Conservation (phyloP, 2,329 filamentous ascomycete species). For the Metarhizium brunneum region DNA sequence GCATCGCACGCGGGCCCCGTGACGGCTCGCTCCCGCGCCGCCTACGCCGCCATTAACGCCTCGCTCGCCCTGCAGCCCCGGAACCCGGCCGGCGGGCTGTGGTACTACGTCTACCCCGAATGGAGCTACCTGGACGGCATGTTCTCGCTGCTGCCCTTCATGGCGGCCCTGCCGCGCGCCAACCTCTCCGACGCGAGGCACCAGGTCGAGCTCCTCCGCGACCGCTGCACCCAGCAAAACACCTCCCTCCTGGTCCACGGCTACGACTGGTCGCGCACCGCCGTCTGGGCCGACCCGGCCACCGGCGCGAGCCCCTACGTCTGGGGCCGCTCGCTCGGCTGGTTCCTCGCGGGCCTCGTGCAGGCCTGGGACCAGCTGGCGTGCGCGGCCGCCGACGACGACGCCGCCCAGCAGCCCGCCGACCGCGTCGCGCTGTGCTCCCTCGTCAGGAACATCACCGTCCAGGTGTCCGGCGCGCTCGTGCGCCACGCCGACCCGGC, state of each 20-base stretch:
- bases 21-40: too few relatives aligned
- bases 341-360: slow-evolving; percentile 43
- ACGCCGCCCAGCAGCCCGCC: not conserved
- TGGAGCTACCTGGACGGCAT: slow-evolving; percentile 46
- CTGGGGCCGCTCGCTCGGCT: slow-evolving; percentile 45
- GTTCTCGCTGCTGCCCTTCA: slow-evolving; percentile 37
- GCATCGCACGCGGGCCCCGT: too few relatives aligned
- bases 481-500: slow-evolving; percentile 31
- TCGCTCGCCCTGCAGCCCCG: slow-evolving; percentile 5
- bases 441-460: not conserved
- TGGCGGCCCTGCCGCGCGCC: slow-evolving; percentile 6
- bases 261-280: slow-evolving; percentile 38
- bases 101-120: slow-evolving; percentile 35
- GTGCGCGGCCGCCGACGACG: not conserved
- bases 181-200: slow-evolving; percentile 1
- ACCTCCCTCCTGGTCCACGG: slow-evolving; percentile 32
- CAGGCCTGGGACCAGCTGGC: slow-evolving; percentile 37
- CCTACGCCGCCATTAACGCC: too few relatives aligned
- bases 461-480: slow-evolving; percentile 4
- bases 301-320: slow-evolving; percentile 43
- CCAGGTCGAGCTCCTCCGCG: slow-evolving; percentile 11
- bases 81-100: slow-evolving; percentile 24
- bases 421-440: slow-evolving; percentile 11
- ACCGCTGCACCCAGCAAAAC: slow-evolving; percentile 4
- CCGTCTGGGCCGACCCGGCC: slow-evolving; percentile 39